A percentile compares a stretch with the other conserved stretches of the same genome.
Evolutionary conservation across 495 filamentous ascomycete genomes (phyloP).

Genomic region (Chaetomium cochliodes): DNA sequence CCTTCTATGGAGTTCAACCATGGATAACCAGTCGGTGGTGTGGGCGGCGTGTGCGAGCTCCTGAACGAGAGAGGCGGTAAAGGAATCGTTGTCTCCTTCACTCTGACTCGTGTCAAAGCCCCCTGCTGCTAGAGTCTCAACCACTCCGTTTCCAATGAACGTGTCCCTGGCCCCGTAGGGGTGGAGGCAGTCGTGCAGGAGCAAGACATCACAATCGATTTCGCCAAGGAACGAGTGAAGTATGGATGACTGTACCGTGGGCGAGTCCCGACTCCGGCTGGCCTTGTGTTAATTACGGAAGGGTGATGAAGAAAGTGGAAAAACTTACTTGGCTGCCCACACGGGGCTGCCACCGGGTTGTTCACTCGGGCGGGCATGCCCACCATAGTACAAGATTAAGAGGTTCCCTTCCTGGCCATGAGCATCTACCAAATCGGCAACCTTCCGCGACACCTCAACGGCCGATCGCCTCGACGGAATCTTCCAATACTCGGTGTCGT

Average conservation of each 20-base stretch:
- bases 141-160: conserved; percentile 13
- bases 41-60: conserved; percentile 28
- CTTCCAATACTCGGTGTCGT: conserved; percentile 26
- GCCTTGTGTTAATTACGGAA: not conserved
- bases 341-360: conserved; percentile 23
- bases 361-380: conserved; percentile 23
- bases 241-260: conserved; percentile 24
- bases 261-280: conserved; percentile 22
- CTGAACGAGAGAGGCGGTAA: conserved; percentile 32
- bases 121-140: conserved; percentile 36
- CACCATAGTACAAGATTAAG: conserved; percentile 34
- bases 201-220: conserved; percentile 27
- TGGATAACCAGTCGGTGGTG: conserved; percentile 23
- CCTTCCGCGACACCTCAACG: conserved; percentile 20
- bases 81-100: conserved; percentile 28
- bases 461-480: conserved; percentile 22
- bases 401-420: conserved; percentile 24
- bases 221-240: conserved; percentile 28
- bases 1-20: conserved; percentile 29
- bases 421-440: conserved; percentile 4
- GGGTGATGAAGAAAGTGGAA: not conserved
- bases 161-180: conserved; percentile 11
- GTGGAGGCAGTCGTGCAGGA: conserved; percentile 32
- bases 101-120: conserved; percentile 27
- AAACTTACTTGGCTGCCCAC: conserved; percentile 28